Percentiles rank a stretch among this genome's conserved stretches.
Evolutionary conservation across 495 filamentous ascomycete genomes (phyloP).

Genomic region (Bacidia rubella): DNA sequence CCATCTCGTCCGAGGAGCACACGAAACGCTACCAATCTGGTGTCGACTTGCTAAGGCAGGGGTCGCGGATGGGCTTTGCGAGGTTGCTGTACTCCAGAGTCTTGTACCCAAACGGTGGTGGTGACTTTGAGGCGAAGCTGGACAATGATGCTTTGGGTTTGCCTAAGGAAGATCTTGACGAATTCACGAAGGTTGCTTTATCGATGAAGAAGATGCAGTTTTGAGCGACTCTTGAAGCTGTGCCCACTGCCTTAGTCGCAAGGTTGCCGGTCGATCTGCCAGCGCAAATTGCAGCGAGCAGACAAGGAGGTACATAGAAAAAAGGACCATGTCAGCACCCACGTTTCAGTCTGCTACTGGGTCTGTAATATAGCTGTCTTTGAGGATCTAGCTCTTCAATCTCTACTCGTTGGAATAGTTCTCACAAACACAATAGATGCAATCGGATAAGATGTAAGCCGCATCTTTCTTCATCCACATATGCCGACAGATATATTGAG

Average conservation of each 20-base stretch:
- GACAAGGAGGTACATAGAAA: no score
- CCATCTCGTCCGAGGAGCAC: conserved; percentile 28
- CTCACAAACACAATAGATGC: no score
- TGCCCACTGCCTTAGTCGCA: background rate
- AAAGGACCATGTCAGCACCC: no score
- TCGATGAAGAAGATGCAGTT: background rate
- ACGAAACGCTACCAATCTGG: conserved; percentile 33
- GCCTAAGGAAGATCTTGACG: conserved; percentile 47
- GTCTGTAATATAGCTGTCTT: no score
- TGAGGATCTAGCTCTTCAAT: no score
- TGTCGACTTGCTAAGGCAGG: conserved; percentile 26
- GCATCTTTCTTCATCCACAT: no score
- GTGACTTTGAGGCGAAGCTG: conserved; percentile 28
- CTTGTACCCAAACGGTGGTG: conserved; percentile 36
- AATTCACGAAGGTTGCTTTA: conserved; percentile 29
- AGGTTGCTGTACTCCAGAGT: conserved; percentile 38
- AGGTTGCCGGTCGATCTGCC: no score
- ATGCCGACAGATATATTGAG: no score
- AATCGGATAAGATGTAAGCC: no score
- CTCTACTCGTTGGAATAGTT: no score
- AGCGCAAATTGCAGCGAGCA: no score
- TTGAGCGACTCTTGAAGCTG: background rate
- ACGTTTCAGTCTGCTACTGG: no score
- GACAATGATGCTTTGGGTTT: conserved; percentile 40
- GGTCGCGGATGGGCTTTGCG: conserved; percentile 33